Conservation (phyloP, 306 rosid species). For the Prunus salicina region DNA sequence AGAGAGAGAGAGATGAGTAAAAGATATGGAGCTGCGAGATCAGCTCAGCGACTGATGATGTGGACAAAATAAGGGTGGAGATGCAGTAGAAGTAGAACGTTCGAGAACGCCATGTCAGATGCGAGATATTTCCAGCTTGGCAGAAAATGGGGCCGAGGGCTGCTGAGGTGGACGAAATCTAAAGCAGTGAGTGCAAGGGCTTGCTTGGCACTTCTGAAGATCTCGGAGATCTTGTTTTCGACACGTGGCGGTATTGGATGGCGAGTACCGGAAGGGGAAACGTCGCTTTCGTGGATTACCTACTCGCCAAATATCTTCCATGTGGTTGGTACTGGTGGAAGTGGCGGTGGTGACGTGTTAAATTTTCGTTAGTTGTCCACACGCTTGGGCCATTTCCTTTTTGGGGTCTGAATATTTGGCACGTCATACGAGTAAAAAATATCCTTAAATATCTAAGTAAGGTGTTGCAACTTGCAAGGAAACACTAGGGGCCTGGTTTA, state of each 20-base stretch:
- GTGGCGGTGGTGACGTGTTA: background rate
- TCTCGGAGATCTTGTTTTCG: conserved; percentile 29
- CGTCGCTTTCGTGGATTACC: background rate
- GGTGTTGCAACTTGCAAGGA: background rate
- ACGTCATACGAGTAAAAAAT: background rate
- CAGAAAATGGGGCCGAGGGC: conserved; percentile 11
- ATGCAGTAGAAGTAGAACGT: conserved; percentile 22
- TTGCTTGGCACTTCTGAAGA: conserved; percentile 11
- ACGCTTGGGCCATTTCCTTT: background rate
- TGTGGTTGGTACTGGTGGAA: background rate
- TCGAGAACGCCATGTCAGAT: conserved; percentile 39
- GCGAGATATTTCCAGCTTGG: conserved; percentile 57
- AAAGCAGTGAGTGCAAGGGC: conserved; percentile 42
- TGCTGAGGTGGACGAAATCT: conserved; percentile 56
- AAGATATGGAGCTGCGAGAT: conserved; percentile 27
- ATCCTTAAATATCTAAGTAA: background rate
- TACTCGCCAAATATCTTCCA: background rate
- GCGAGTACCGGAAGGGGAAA: background rate
- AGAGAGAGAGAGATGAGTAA: background rate
- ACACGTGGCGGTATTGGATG: background rate
- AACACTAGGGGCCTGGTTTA: background rate
- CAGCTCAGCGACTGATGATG: conserved; percentile 24
- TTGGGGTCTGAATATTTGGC: background rate
- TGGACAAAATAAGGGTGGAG: conserved; percentile 51
- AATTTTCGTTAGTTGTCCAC: background rate